A percentile compares a stretch with the other conserved stretches of the same genome.
phyloP scores from a whole-genome alignment of 2,329 filamentous ascomycete genomes.

The Sclerotiophoma versabilis region DNA sequence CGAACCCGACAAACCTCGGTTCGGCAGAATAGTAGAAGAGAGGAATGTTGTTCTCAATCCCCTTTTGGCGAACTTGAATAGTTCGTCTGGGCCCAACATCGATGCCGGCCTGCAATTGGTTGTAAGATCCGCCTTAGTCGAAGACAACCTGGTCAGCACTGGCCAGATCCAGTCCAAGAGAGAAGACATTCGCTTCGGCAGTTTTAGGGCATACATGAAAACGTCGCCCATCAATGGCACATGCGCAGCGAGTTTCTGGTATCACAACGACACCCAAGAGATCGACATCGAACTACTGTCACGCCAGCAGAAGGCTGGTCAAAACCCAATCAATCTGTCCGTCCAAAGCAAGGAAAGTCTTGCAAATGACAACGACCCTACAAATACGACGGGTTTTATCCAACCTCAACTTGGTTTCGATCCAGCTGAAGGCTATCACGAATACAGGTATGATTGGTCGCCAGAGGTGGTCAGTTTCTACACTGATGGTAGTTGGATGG shows the following conservation, averaged over 20 bases:
- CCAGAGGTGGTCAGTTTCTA: not conserved
- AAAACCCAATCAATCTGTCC: not conserved
- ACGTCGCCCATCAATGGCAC: not conserved
- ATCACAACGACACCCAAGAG: not conserved
- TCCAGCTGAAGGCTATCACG: not conserved
- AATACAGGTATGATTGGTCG: conserved; percentile 1
- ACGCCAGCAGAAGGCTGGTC: not conserved
- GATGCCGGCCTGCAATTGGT: not conserved
- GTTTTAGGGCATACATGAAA: not conserved
- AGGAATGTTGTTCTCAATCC: not conserved
- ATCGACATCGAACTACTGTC: conserved; percentile 1
- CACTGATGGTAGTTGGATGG: not conserved
- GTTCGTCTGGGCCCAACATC: not conserved
- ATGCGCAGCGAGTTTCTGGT: not conserved
- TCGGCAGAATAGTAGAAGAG: not conserved
- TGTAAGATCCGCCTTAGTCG: not conserved
- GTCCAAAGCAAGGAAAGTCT: not conserved
- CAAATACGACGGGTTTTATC: not conserved
- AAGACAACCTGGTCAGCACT: not conserved
- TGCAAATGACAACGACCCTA: not conserved
- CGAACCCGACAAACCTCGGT: not conserved
- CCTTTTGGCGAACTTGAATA: not conserved
- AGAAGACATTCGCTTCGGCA: not conserved
- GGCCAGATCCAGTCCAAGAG: not conserved
- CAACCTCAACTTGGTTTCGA: not conserved